Evolutionary conservation across 2,329 filamentous ascomycete species (phyloP), one percentile per base, ranked within the genome.

Genomic region (Aspergillus sp.): DNA sequence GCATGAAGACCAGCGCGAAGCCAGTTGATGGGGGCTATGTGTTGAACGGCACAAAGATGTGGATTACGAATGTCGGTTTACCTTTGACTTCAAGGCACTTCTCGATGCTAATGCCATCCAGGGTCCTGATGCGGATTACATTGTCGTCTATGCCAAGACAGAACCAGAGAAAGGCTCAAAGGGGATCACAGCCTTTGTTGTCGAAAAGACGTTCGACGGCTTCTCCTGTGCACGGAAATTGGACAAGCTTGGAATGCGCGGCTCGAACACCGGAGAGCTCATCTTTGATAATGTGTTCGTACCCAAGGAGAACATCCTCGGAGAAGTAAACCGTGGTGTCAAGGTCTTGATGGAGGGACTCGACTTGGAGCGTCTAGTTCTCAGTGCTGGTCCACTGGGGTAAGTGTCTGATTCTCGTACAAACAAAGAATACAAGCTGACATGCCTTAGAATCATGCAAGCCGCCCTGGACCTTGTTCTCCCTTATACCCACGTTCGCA

Each of bases 111-210:
- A 14, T 47, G 11, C 31, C 3, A 14, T 13, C 1, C 36, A 74
- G 72, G 85, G 93, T 4, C 93, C 93, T 0, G 92, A 97, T 69
- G 94, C 94, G n/a, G 84, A 96, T 71, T 80, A 88, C 40, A 86
- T 97, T 50, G 85, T 99, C 50, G 91, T 99, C n/a, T 99, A 99
- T 71, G 93, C 93, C 49, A 97, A 97, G 79, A 97, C 93, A 1
- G 82, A 87, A 53, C 92, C 92, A 1, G 82, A 87, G 11, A 86
- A 83, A 55, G 91, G 79, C 1, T 90, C 88, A 58, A 96, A 93
- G 75, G 94, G 94, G 52, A 96, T 99, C 71, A 96, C 93, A 1
- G 93, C 93, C 6, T 97, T 97, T 76, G 81, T 99, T 31, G 89
- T 97, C 36, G 87, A 95, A 62, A 81, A 79, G 50, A 65, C 72